Evolutionary conservation across 192 early-diverging fungal species (phyloP), one percentile per base, ranked within the genome.

Genomic region (Backusella australiensis): DNA sequence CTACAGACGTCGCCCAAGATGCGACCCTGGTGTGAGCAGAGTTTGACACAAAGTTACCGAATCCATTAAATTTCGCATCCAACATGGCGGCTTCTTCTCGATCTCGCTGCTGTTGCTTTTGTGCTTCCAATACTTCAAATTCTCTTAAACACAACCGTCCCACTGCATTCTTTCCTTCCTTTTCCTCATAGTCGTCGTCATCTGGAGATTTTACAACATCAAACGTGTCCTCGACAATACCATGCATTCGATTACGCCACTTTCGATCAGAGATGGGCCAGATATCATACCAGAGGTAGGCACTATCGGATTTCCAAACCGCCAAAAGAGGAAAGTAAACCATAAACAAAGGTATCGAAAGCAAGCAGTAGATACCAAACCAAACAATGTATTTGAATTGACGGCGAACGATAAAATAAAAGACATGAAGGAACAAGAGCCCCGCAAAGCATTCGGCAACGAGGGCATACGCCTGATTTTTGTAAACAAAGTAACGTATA

Each of bases 381-480:
- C 78, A 83, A 36, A 80, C 9, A 14, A 83, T 38, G 63, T 83
- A 77, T 69, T 83, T 83, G 73, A 80, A 80, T 46, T 80, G 78
- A 15, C 72, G 70, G 32, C 79, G 52, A 9, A 78, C 15, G 1
- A 80, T 29, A 67, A 83, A 83, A 34, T 75, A 83, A 7, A 83
- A 46, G 4, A 80, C 44, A 49, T 83, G 79, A 8, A 83, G 8
- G 0, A 75, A 12, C 39, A 80, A 19, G 5, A 83, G 59, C 12
- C 66, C 49, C 1, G 69, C n/a, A 68, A 83, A 80, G 15, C 75
- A 67, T 4, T 46, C 41, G 11, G 76, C 73, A 35, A 78, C 72
- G 29, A 80, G 70, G 4, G 42, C 39, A 44, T 75, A 83, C 0
- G 73, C 78, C 7, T 59, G 36, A 19, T 70, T 70, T 65, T 59